A percentile compares a stretch with the other conserved stretches of the same genome.
Evolutionary conservation across 176 grass and related monocot species (phyloP).

Genomic region (maize (Zea mays)): DNA sequence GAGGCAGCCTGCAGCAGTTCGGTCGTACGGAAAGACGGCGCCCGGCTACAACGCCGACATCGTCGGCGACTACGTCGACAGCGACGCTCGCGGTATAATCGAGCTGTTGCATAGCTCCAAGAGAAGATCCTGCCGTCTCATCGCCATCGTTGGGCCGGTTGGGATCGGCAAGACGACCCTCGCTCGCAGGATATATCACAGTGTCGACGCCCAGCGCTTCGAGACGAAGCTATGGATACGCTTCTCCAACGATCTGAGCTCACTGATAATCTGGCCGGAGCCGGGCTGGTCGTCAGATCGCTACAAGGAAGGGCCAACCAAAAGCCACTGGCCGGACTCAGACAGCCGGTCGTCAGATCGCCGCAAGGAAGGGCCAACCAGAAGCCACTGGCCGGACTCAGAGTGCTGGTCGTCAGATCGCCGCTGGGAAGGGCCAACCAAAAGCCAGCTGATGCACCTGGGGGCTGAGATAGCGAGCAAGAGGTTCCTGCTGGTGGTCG

Average conservation of each 20-base stretch:
- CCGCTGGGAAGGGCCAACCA: neutral
- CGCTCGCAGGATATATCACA: conserved; percentile 7
- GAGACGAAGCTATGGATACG: neutral
- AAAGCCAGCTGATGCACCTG: neutral
- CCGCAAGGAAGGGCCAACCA: neutral
- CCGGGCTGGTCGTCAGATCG: neutral
- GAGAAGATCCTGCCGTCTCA: neutral
- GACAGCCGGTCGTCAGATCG: no score
- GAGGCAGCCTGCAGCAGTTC: neutral
- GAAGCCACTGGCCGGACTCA: neutral
- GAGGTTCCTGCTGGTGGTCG: neutral
- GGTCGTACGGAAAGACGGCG: conserved; percentile 2
- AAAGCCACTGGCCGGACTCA: no score
- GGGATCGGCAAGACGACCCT: conserved; percentile 23
- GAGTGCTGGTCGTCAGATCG: no score
- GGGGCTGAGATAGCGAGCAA: neutral
- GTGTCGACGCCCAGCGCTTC: neutral
- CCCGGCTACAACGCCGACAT: neutral
- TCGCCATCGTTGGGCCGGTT: conserved; percentile 4
- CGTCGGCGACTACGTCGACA: neutral
- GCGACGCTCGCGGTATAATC: neutral
- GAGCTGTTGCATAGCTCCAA: neutral
- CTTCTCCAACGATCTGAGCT: conserved; percentile 16
- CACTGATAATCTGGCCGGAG: conserved; percentile 1
- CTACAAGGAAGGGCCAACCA: neutral